A percentile compares a stretch with the other conserved stretches of the same genome.
phyloP scores from a whole-genome alignment of 495 filamentous ascomycete genomes.

The Neurospora sp. region DNA sequence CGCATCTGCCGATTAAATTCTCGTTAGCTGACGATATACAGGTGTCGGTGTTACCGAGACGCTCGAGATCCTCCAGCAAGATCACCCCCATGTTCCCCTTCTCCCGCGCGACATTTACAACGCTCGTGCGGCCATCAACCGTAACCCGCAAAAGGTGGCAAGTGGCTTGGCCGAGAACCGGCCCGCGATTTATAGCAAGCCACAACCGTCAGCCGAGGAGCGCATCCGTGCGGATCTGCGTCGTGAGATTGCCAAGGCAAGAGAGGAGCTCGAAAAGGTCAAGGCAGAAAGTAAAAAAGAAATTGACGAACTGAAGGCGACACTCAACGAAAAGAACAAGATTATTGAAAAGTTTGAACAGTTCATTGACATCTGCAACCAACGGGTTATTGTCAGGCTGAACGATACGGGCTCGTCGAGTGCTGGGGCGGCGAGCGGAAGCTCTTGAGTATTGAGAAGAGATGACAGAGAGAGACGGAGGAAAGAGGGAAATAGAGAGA shows the following conservation, averaged over 20 bases:
- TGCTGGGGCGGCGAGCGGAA: constrained; percentile 1
- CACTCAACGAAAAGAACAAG: constrained; percentile 41
- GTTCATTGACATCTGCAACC: constrained; percentile 51
- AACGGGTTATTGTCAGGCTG: constrained; percentile 43
- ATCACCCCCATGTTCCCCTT: constrained; percentile 42
- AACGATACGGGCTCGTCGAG: constrained; percentile 18
- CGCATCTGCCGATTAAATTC: background rate
- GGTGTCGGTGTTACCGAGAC: constrained; percentile 46
- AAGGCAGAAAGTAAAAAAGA: constrained; percentile 37
- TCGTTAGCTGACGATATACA: constrained; percentile 18
- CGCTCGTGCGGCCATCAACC: constrained; percentile 46
- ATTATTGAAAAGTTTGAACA: constrained; percentile 47
- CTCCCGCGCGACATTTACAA: constrained; percentile 50
- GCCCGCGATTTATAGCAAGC: constrained; percentile 47
- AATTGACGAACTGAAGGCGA: constrained; percentile 37
- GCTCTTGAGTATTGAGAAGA: background rate
- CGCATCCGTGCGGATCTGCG: constrained; percentile 44
- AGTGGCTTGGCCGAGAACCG: constrained; percentile 39
- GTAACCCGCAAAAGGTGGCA: constrained; percentile 45
- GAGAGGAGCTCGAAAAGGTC: constrained; percentile 37
- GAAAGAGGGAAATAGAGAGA: background rate
- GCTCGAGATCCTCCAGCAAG: constrained; percentile 44
- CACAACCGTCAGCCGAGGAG: constrained; percentile 44
- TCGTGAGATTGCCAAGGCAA: constrained; percentile 37
- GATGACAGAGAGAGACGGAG: background rate